Base-by-base conservation (phyloP, 2,329 filamentous ascomycete species). In the Amylocarpus encephaloides region DNA sequence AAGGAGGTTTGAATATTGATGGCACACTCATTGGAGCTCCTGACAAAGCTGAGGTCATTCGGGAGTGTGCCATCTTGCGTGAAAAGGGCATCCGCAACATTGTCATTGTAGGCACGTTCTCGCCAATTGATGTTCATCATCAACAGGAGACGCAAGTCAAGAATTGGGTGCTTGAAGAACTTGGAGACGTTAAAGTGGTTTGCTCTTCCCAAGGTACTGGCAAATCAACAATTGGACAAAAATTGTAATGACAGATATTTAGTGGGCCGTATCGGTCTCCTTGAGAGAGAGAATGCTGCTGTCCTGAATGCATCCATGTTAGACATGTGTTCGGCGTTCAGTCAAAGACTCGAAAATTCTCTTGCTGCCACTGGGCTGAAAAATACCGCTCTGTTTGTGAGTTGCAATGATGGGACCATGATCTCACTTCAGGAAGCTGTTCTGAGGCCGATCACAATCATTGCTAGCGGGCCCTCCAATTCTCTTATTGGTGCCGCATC, bases 241-340 rank as follows among this genome's bases (percentile, higher is more conserved):
- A 5, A 40, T 11, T 16, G 3, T 19, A 15, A 4, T 15, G 18
- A n/a, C 16, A 40, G 5, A 40, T 36, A 73, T 35, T 69, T 73
- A 4, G 73, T 78, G 13, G 73, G 73, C 1, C 72, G 73, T 18
- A 39, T 58, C 13, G 59, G 57, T 5, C 56, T 80, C 46, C 63
- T 82, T 6, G 79, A 82, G 63, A 70, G 81, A 30, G 81, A 84
- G 62, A 84, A 84, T 56, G 80, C 80, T 0, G 73, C 78, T 0
- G 79, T 84, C 13, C 67, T 85, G 10, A 84, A 84, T 56, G 80
- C 79, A 0, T 73, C 79, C 0, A 82, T 84, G 26, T 66, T 83
- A 3, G 63, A 70, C 0, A 80, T 82, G 57, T 16, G 80, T 79
- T 0, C 68, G 71, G 13, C 69, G 68, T 51, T 82, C 78, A 0